Base-by-base conservation (phyloP, 345 rosid genomes). In the Rhizophora apiculata region DNA sequence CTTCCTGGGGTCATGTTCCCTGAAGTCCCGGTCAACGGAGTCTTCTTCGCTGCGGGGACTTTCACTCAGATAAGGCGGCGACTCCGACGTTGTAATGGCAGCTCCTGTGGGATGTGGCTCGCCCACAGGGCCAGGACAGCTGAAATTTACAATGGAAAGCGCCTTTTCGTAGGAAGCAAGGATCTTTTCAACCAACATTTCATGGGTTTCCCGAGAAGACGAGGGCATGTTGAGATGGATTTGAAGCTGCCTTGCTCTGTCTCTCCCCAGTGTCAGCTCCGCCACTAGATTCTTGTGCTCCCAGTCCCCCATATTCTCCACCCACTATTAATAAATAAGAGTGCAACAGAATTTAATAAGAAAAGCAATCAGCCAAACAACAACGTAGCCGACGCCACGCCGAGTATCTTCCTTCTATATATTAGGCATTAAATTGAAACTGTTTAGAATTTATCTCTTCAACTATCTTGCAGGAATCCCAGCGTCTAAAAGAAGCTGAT, bases 201-300 rank as follows among this genome's bases (percentile, higher is more conserved):
- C 85, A 7, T 70, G 78, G 26, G 82, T 60, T 80, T 93, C 90
- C 32, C 68, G 76, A 0, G 83, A 66, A 9, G 86, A 82, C 60
- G 89, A 85, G 19, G 89, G 65, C 10, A 74, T 52, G 55, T 72
- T 76, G 27, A 89, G 76, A 52, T 79, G 82, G 34, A 30, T 3
- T 65, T 73, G 84, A 66, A 93, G 84, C 70, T 84, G 86, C 76
- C 70, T 76, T 3, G 91, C 85, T 20, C 73, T 73, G 68, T 89
- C 94, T 77, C 79, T 83, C 70, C 98, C 98, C 69, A 79, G 79
- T 0, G 5, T 68, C 21, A 93, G 78, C 83, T 86, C 97, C 30
- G 77, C 69, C 68, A 82, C 73, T 37, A 89, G 71, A 30, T 39
- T 81, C 81, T 65, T 83, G 55, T 78, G 82, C 82, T 86, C 91